Evolutionary conservation across 768 basidiomycete genomes (phyloP).

Genomic region (Chalciporus chontae): DNA sequence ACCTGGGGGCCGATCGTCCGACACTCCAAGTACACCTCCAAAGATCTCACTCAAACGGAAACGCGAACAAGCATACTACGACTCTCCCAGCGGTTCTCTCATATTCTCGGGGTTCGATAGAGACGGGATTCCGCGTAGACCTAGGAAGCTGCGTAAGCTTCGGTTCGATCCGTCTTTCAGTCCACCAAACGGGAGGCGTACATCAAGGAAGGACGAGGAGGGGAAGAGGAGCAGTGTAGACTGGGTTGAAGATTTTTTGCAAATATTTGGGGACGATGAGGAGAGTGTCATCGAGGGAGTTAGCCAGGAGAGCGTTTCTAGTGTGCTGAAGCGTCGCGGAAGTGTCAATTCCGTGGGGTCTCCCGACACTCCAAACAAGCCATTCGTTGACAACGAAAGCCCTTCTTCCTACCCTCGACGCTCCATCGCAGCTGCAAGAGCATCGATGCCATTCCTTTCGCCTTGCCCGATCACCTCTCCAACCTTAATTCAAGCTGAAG

Average conservation of each 20-base stretch:
- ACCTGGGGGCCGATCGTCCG: conserved; percentile 3
- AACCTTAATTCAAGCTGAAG: no score
- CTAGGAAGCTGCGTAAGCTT: conserved; percentile 27
- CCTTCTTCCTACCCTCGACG: not conserved
- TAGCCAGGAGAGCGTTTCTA: not conserved
- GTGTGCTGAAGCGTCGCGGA: not conserved
- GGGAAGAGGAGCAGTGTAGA: not conserved
- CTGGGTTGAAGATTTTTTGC: conserved; percentile 1
- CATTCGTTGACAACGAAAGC: not conserved
- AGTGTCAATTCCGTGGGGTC: not conserved
- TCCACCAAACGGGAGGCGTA: conserved; percentile 7
- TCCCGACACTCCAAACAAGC: conserved; percentile 12
- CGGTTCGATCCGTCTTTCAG: conserved; percentile 24
- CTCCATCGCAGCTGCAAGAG: not conserved
- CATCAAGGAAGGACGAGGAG: not conserved
- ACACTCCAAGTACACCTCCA: conserved; percentile 26
- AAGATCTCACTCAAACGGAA: conserved; percentile 25
- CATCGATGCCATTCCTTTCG: not conserved
- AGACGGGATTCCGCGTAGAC: conserved; percentile 28
- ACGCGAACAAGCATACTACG: conserved; percentile 25
- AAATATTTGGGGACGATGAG: not conserved
- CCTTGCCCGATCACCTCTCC: not conserved
- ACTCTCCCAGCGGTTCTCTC: conserved; percentile 26
- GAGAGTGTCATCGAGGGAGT: not conserved
- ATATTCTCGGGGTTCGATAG: conserved; percentile 29